Evolutionary conservation across 768 basidiomycete genomes (phyloP), one percentile per base, ranked within the genome.

Genomic region (Boletus reticuloceps): DNA sequence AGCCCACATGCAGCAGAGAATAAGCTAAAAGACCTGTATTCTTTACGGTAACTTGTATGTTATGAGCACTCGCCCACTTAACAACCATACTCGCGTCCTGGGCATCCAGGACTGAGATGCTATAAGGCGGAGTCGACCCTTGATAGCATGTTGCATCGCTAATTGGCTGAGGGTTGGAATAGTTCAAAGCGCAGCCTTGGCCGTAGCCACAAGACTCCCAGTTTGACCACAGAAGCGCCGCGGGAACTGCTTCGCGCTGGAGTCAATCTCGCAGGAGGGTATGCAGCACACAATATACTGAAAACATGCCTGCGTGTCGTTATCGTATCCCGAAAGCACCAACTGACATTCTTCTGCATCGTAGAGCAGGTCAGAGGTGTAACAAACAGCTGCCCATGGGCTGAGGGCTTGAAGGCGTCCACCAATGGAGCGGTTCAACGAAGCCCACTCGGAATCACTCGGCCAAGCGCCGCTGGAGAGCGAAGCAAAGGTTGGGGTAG

Each of bases 351-450:
- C 36, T 22, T 59, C 58, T 29, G 17, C 14, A 19, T 62, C 40
- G 14, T 65, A 62, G 37, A 59, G 50, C 3, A 58, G 63, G 41
- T 65, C 64, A 2, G 55, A 55, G 5, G 53, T 54, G 31, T 65
- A 65, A 7, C 64, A 65, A 25, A 56, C 54, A 13, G 60, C 64
- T 1, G 64, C 64, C 64, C 61, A 65, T 1, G 64, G 64, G 16
- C 64, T 53, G 20, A 65, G 54, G 2, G 56, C 34, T 34, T 59
- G 55, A 42, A 65, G 58, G 5, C 53, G 58, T 27, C 64, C 64
- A 31, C 50, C 32, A 19, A 62, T 14, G 4, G 64, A 52, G 37
- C 2, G 25, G 12, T 65, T 65, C 48, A 65, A 42, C 14, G 34
- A 29, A 20, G 42, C 39, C 61, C 64, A 63, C 3, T 45, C 38